Evolutionary conservation across 2,329 filamentous ascomycete species (phyloP).

Genomic region (Aspergillus hiratsukae): DNA sequence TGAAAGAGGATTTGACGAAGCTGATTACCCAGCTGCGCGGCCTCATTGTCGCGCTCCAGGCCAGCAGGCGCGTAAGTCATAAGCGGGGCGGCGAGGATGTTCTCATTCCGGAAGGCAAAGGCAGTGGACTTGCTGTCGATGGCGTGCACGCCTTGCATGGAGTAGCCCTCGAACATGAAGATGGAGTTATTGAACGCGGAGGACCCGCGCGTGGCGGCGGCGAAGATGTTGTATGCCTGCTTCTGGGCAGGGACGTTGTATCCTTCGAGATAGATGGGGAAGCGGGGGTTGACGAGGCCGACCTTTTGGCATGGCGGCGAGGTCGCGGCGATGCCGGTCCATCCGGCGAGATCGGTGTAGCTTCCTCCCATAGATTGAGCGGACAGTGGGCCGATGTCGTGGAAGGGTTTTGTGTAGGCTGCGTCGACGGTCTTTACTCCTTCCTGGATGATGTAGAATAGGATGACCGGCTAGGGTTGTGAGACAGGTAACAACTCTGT

Average conservation of each 20-base stretch:
- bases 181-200: constrained; percentile 39
- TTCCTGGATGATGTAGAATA: constrained; percentile 31
- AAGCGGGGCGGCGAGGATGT: constrained; percentile 36
- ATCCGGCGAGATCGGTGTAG: constrained; percentile 44
- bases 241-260: constrained; percentile 38
- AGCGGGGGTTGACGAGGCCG: constrained; percentile 39
- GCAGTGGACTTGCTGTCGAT: constrained; percentile 37
- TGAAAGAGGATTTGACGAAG: constrained; percentile 26
- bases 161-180: constrained; percentile 56
- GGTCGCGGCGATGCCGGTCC: constrained; percentile 39
- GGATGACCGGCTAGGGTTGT: constrained; percentile 22
- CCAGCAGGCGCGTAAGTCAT: constrained; percentile 27
- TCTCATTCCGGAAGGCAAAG: constrained; percentile 45
- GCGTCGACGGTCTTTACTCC: constrained; percentile 38
- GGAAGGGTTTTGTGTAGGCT: constrained; percentile 42
- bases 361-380: constrained; percentile 32
- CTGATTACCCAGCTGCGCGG: constrained; percentile 23
- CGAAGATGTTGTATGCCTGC: constrained; percentile 37
- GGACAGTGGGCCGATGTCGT: constrained; percentile 37
- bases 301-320: constrained; percentile 42
- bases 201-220: constrained; percentile 24
- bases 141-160: constrained; percentile 41
- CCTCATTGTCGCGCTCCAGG: constrained; percentile 19
- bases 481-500: not conserved
- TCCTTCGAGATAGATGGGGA: constrained; percentile 42